phyloP scores from a whole-genome alignment of 2,329 filamentous ascomycete genomes.

The Colletotrichum gigasporum region DNA sequence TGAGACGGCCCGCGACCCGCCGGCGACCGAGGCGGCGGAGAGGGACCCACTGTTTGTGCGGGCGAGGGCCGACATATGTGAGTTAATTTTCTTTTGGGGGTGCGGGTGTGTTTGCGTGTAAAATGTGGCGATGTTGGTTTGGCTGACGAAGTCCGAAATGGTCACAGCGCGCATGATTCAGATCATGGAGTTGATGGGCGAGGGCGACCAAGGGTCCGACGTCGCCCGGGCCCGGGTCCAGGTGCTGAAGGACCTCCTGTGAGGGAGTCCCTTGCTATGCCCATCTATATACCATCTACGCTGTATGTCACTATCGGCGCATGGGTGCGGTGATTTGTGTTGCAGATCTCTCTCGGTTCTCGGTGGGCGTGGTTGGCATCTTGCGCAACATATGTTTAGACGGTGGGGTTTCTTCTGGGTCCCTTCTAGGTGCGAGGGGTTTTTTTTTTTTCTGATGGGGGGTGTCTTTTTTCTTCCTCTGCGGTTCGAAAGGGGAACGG shows the following conservation, averaged over 20 bases:
- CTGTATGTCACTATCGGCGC: not conserved
- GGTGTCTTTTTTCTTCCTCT: too few relatives aligned
- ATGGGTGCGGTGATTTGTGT: not conserved
- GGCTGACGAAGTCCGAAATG: conserved; percentile 11
- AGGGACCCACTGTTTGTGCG: conserved; percentile 69
- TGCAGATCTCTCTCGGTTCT: not conserved
- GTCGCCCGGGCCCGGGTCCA: conserved; percentile 68
- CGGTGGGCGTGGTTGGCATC: too few relatives aligned
- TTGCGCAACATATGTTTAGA: too few relatives aligned
- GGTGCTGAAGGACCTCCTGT: conserved; percentile 65
- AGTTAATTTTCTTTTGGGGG: conserved; percentile 40
- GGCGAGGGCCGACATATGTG: conserved; percentile 69
- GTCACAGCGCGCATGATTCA: conserved; percentile 67
- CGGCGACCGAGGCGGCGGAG: conserved; percentile 53
- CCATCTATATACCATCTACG: not conserved
- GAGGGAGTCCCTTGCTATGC: not conserved
- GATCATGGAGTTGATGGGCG: conserved; percentile 68
- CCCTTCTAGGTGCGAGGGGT: too few relatives aligned
- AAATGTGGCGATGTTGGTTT: not conserved
- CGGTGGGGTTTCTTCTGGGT: too few relatives aligned
- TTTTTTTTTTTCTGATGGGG: too few relatives aligned
- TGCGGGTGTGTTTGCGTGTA: not conserved
- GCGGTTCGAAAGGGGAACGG: too few relatives aligned
- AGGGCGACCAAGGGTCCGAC: conserved; percentile 64
- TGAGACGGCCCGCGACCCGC: conserved; percentile 57